Evolutionary conservation across 305 asterid species (phyloP).

Genomic region (Fraxinus baroniana): DNA sequence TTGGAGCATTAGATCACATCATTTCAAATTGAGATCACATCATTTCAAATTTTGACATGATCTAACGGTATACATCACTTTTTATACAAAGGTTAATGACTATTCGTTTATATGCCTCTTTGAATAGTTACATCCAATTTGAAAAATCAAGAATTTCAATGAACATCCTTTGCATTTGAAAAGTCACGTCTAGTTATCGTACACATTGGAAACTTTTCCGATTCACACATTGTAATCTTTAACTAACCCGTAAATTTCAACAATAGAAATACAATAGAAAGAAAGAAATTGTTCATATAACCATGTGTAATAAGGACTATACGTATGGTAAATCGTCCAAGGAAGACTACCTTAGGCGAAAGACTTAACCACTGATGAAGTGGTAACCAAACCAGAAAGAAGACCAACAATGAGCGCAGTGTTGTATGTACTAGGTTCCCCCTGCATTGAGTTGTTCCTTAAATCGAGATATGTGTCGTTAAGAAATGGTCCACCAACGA

Average conservation of each 20-base stretch:
- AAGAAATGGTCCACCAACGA: slow-evolving; percentile 87
- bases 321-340: not conserved
- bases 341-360: slow-evolving; percentile 40
- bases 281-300: not conserved
- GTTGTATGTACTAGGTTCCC: slow-evolving; percentile 87
- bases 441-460: slow-evolving; percentile 90
- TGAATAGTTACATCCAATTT: not conserved
- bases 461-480: slow-evolving; percentile 75
- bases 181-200: not conserved
- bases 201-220: not conserved
- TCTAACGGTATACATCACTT: not conserved
- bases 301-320: not conserved
- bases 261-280: not conserved
- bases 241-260: not conserved
- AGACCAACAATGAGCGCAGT: slow-evolving; percentile 78
- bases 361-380: slow-evolving; percentile 81
- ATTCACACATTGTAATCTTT: not conserved
- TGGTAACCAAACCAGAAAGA: slow-evolving; percentile 79
- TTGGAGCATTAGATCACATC: not conserved
- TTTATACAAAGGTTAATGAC: not conserved
- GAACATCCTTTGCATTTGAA: not conserved
- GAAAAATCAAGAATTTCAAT: not conserved
- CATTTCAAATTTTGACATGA: not conserved
- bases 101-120: not conserved
- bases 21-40: not conserved